Conservation (phyloP, 257 asterid species). For the Lavandula angustifolia region DNA sequence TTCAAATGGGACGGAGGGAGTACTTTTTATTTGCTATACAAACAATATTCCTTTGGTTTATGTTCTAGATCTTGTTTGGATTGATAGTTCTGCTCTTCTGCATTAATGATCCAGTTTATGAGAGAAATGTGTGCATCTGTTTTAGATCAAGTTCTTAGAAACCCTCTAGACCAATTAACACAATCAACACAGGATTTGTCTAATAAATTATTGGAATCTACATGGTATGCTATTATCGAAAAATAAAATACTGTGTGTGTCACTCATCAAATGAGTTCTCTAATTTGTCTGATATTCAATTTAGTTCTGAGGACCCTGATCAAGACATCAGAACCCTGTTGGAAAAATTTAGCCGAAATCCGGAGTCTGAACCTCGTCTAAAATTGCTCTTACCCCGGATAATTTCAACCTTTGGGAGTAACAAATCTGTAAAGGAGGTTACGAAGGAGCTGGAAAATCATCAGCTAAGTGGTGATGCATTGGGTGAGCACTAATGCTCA, state of each 20-base stretch:
- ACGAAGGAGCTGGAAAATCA: conserved; percentile 73
- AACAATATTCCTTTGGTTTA: conserved; percentile 11
- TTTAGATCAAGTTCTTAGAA: neutral
- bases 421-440: conserved; percentile 64
- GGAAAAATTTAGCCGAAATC: conserved; percentile 62
- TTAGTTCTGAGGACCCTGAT: conserved; percentile 82
- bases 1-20: too few relatives aligned
- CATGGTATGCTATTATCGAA: conserved; percentile 1
- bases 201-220: conserved; percentile 9
- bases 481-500: conserved; percentile 51
- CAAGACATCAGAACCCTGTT: conserved; percentile 59
- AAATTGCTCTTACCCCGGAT: conserved; percentile 82
- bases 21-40: conserved; percentile 11
- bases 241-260: neutral
- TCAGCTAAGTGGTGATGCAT: conserved; percentile 73
- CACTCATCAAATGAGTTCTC: neutral
- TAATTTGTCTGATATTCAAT: conserved; percentile 26
- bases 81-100: neutral
- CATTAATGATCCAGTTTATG: conserved; percentile 14
- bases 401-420: conserved; percentile 77
- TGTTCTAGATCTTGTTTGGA: conserved; percentile 16
- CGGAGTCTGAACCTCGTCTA: conserved; percentile 81
- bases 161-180: neutral
- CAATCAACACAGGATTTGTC: neutral
- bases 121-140: neutral